Evolutionary conservation across 768 basidiomycete species (phyloP).

Genomic region (Naganishia vaughanmartiniae): DNA sequence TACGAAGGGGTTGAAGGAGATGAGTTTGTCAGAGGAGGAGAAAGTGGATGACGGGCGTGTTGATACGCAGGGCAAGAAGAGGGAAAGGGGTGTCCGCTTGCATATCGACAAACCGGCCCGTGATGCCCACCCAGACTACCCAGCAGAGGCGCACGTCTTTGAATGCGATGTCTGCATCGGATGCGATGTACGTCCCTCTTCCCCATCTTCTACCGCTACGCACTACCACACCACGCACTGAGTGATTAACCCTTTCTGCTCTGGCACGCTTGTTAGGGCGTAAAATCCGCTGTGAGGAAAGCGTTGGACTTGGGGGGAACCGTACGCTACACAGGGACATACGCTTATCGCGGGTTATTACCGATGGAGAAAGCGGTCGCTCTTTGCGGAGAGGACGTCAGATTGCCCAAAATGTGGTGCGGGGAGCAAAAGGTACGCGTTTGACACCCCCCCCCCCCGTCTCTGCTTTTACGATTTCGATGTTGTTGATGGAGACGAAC

Average conservation of each 20-base stretch:
- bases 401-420: slow-evolving; percentile 11
- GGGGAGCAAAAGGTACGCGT: slow-evolving; percentile 15
- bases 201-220: background rate
- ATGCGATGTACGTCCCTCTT: slow-evolving; percentile 14
- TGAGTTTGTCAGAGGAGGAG: background rate
- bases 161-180: slow-evolving; percentile 21
- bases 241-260: background rate
- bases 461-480: background rate
- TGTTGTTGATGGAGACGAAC: too few relatives aligned
- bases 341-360: slow-evolving; percentile 12
- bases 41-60: background rate
- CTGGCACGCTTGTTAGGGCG: background rate
- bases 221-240: background rate
- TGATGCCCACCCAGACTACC: slow-evolving; percentile 17
- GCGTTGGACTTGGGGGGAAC: slow-evolving; percentile 2
- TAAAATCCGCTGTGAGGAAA: slow-evolving; percentile 19
- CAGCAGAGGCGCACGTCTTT: slow-evolving; percentile 7
- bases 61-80: slow-evolving; percentile 8
- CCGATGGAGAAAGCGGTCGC: slow-evolving; percentile 18
- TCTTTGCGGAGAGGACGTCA: slow-evolving; percentile 1
- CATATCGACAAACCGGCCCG: slow-evolving; percentile 11
- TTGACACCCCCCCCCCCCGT: too few relatives aligned
- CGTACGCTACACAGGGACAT: slow-evolving; percentile 8
- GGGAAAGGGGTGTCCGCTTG: background rate
- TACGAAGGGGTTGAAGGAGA: background rate